phyloP scores from a whole-genome alignment of 495 filamentous ascomycete genomes.

The Neurospora sp. region DNA sequence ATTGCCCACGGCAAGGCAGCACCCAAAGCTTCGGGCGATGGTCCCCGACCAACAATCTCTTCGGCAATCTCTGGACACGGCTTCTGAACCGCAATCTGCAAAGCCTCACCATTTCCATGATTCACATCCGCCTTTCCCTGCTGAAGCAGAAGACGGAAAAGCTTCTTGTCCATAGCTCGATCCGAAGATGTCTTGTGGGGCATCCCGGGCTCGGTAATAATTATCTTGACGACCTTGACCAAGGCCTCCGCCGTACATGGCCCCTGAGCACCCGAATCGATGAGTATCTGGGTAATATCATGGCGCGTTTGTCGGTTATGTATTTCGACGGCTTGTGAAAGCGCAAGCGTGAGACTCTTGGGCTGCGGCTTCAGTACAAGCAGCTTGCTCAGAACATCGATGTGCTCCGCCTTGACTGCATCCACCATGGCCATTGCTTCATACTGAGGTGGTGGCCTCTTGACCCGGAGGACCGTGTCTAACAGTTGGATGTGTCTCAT shows the following conservation, averaged over 20 bases:
- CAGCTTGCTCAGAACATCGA: slow-evolving; percentile 14
- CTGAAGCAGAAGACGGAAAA: slow-evolving; percentile 26
- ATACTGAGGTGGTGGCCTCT: slow-evolving; percentile 6
- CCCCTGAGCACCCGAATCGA: slow-evolving; percentile 14
- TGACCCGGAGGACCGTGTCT: slow-evolving; percentile 11
- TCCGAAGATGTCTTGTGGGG: not conserved
- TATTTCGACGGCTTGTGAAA: slow-evolving; percentile 15
- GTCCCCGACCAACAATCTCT: slow-evolving; percentile 21
- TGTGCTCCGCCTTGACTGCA: slow-evolving; percentile 12
- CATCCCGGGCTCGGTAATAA: slow-evolving; percentile 1
- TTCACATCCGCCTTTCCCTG: slow-evolving; percentile 34
- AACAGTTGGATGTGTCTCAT: slow-evolving; percentile 6
- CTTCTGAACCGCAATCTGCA: slow-evolving; percentile 26
- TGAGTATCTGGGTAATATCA: slow-evolving; percentile 8
- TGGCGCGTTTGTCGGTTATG: slow-evolving; percentile 7
- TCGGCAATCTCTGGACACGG: slow-evolving; percentile 20
- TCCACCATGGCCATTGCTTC: slow-evolving; percentile 17
- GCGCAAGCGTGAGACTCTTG: slow-evolving; percentile 10
- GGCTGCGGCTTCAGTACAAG: slow-evolving; percentile 13
- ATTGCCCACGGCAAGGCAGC: slow-evolving; percentile 17
- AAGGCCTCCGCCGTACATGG: slow-evolving; percentile 16
- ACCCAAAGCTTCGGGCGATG: slow-evolving; percentile 18
- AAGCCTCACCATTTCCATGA: slow-evolving; percentile 20
- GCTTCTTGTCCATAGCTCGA: slow-evolving; percentile 14
- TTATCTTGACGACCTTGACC: slow-evolving; percentile 9